Base-by-base conservation (phyloP, 2,329 filamentous ascomycete species). In the Colletotrichum sp. region DNA sequence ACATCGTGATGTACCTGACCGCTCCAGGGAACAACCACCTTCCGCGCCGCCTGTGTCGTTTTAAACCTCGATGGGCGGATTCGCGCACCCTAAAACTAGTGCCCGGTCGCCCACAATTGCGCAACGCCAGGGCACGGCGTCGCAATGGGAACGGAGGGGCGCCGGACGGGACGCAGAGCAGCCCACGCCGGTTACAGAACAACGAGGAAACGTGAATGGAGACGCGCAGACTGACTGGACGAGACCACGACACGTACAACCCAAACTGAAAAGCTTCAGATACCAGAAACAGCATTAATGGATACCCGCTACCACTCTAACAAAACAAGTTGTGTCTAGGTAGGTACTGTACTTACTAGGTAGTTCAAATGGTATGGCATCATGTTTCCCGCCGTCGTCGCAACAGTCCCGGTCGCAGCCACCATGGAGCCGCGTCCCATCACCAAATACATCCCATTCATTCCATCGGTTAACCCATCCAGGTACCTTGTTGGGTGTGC, bases 41-140 rank as follows among this genome's bases (percentile, higher is more conserved):
- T 60, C 1, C 39, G 18, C 44, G 26, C 13, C 26, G 28, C 21
- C 13, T 26, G 44, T 26, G 52, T 30, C 21, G 52, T 60, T 68
- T 39, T 55, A 28, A 60, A 39, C 63, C 30, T 66, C 63, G 63
- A 74, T 52, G 67, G 44, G 44, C 44, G 57, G 57, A 73, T 70
- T 63, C n/a, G 34, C 66, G 71, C 36, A 62, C 34, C 68, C 55
- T 24, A 30, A 64, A 63, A 49, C 44, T 49, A 63, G 57, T 68
- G 73, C 65, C 44, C 70, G 73, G 64, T 60, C 60, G 59, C 39
- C 73, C 70, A 76, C 64, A 68, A 76, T 76, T 68, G 64, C 70
- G 70, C 70, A 76, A 69, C 70, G 32, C 39, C 64, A 76, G 64
- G 73, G 57, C 69, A 68, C 73, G 39, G 57, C 73, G 73, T 76